A percentile compares a stretch with the other conserved stretches of the same genome.
These are phyloP conservation scores for Biscutella laevigata DNA, from an alignment of 441 rosid species.

Conservation along the genomic window DNA sequence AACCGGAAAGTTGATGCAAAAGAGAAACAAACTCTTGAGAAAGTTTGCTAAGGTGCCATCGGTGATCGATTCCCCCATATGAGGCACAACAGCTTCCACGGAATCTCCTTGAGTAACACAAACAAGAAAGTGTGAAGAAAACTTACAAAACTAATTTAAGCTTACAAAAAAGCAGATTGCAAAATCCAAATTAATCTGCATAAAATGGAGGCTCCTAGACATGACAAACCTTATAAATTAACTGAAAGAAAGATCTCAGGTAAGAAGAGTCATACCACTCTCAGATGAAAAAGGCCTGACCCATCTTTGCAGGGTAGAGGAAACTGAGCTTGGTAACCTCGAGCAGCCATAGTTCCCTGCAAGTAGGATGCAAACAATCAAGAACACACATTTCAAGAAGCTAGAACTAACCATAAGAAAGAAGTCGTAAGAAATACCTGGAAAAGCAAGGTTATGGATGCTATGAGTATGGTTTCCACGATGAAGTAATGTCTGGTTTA, in stretches of 20 bases:
- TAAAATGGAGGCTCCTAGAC: no score
- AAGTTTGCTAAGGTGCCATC: conserved; percentile 87
- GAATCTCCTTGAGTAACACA: conserved; percentile 50
- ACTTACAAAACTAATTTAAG: neutral
- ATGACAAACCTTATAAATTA: no score
- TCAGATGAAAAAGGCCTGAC: conserved; percentile 64
- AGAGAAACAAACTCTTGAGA: conserved; percentile 55
- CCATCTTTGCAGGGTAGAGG: conserved; percentile 39
- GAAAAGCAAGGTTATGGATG: conserved; percentile 39
- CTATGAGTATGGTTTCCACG: conserved; percentile 36
- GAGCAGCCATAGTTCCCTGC: conserved; percentile 43
- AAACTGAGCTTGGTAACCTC: conserved; percentile 37
- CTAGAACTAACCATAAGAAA: no score
- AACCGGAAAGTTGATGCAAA: conserved; percentile 3
- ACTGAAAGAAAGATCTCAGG: no score
- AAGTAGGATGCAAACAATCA: conserved; percentile 1
- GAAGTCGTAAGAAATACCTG: conserved; percentile 33
- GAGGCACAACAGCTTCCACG: conserved; percentile 83
- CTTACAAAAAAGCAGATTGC: neutral
- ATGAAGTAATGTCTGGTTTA: conserved; percentile 37
- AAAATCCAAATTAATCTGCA: neutral
- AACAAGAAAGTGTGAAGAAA: conserved; percentile 10
- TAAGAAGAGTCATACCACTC: conserved; percentile 39
- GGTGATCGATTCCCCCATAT: conserved; percentile 94
- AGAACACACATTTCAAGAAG: no score